phyloP scores from a whole-genome alignment of 2,329 filamentous ascomycete species.

The Orbilia quercus region DNA sequence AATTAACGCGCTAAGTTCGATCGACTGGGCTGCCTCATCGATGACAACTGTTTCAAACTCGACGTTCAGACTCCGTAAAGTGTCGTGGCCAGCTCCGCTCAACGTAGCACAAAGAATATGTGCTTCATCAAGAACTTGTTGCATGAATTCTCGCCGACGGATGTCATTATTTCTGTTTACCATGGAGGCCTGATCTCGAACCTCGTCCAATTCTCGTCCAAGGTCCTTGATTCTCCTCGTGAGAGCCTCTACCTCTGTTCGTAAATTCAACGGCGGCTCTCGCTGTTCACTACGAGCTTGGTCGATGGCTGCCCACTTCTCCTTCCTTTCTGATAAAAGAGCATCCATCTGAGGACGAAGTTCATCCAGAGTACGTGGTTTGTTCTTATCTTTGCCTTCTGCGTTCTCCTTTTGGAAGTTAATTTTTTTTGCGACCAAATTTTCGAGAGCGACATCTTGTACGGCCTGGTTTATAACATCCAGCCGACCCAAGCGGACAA shows the following conservation, averaged over 20 bases:
- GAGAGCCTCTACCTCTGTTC: slow-evolving; percentile 80
- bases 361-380: slow-evolving; percentile 56
- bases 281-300: slow-evolving; percentile 70
- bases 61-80: slow-evolving; percentile 92
- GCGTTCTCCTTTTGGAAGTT: slow-evolving; percentile 67
- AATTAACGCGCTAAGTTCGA: slow-evolving; percentile 94
- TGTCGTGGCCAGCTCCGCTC: slow-evolving; percentile 94
- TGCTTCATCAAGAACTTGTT: slow-evolving; percentile 87
- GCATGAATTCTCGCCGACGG: slow-evolving; percentile 83
- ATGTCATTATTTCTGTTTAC: slow-evolving; percentile 86
- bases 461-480: slow-evolving; percentile 93
- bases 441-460: slow-evolving; percentile 90
- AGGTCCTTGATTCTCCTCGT: slow-evolving; percentile 76
- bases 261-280: slow-evolving; percentile 67
- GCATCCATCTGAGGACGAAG: slow-evolving; percentile 72
- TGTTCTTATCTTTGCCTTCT: slow-evolving; percentile 63
- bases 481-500: slow-evolving; percentile 87
- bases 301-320: slow-evolving; percentile 67
- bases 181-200: slow-evolving; percentile 85
- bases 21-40: slow-evolving; percentile 97
- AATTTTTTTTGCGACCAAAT: slow-evolving; percentile 77
- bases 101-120: slow-evolving; percentile 95
- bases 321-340: slow-evolving; percentile 70
- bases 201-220: slow-evolving; percentile 84
- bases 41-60: slow-evolving; percentile 99